These are phyloP conservation scores for Escovopsis sp. DNA, from an alignment of 2,329 filamentous ascomycete genomes.

Conservation along the genomic window DNA sequence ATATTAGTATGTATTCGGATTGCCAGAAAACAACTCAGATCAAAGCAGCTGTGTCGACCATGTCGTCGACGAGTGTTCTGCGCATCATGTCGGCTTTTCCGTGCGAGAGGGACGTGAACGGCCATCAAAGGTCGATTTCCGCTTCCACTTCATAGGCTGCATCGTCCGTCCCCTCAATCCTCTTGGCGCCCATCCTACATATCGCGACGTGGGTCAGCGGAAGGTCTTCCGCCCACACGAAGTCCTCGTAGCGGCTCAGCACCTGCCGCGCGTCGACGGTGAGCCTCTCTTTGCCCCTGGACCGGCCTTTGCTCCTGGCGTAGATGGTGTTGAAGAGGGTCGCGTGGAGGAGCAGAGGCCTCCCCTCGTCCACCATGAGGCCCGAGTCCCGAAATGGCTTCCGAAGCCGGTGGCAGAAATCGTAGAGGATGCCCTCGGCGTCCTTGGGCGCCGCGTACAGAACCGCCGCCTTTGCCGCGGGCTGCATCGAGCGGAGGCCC, in stretches of 20 bases:
- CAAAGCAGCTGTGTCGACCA: too few relatives aligned
- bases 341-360: constrained; percentile 63
- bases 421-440: constrained; percentile 30
- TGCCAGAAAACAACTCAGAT: too few relatives aligned
- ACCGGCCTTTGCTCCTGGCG: constrained; percentile 28
- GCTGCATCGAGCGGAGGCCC: constrained; percentile 49
- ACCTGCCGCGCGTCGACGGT: constrained; percentile 40
- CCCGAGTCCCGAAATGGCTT: constrained; percentile 38
- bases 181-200: constrained; percentile 78
- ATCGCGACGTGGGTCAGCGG: constrained; percentile 58
- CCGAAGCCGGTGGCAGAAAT: constrained; percentile 44
- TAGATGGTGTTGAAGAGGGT: constrained; percentile 82
- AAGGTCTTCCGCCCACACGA: constrained; percentile 56
- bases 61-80: too few relatives aligned
- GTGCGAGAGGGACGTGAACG: too few relatives aligned
- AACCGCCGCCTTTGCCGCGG: constrained; percentile 39
- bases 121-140: constrained; percentile 26
- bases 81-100: too few relatives aligned
- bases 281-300: constrained; percentile 23
- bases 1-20: too few relatives aligned
- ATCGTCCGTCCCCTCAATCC: constrained; percentile 37
- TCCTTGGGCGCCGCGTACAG: constrained; percentile 51
- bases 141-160: constrained; percentile 39
- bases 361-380: constrained; percentile 40
- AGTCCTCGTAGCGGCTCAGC: constrained; percentile 46